These are phyloP conservation scores for Ganoderma lingzhi DNA, from an alignment of 1,284 basidiomycete genomes.

Conservation along the genomic window DNA sequence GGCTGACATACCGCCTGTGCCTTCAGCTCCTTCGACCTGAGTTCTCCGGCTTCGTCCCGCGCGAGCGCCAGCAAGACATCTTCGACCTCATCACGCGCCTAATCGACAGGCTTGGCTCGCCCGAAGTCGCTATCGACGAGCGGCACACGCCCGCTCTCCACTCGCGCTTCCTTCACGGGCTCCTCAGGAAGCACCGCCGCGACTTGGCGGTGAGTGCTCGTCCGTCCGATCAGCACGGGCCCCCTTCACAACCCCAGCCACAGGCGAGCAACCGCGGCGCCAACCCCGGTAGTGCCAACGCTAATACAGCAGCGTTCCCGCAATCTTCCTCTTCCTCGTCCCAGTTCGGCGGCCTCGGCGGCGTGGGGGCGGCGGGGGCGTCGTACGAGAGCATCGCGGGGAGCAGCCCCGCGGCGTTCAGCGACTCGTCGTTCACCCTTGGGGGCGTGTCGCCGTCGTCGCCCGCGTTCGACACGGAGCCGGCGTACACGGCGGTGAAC, in stretches of 20 bases:
- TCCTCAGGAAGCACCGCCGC: constrained; percentile 71
- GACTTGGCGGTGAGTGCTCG: constrained; percentile 62
- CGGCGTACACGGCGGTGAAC: constrained; percentile 33
- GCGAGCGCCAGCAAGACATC: constrained; percentile 71
- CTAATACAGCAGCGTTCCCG: neutral
- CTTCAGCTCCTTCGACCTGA: constrained; percentile 76
- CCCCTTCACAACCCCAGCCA: constrained; percentile 27
- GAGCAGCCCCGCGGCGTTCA: constrained; percentile 30
- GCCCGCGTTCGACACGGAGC: constrained; percentile 35
- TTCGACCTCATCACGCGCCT: constrained; percentile 75
- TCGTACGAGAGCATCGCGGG: constrained; percentile 25
- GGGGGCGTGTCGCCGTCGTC: constrained; percentile 31
- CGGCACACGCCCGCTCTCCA: constrained; percentile 83
- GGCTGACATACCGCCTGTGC: neutral
- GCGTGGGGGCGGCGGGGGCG: constrained; percentile 11
- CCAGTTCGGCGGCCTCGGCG: constrained; percentile 21
- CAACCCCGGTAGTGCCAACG: neutral
- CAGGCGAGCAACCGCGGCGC: constrained; percentile 20
- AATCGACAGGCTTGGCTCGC: constrained; percentile 74
- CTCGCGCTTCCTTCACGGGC: constrained; percentile 77
- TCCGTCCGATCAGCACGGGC: constrained; percentile 41
- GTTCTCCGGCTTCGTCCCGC: constrained; percentile 65
- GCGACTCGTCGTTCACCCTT: constrained; percentile 26
- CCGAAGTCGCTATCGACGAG: constrained; percentile 82
- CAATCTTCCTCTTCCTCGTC: constrained; percentile 1